Percentiles rank a stretch among this genome's conserved stretches.
These are phyloP conservation scores for Amesomyces nigricolor DNA, from an alignment of 2,329 filamentous ascomycete species.

Conservation along the genomic window DNA sequence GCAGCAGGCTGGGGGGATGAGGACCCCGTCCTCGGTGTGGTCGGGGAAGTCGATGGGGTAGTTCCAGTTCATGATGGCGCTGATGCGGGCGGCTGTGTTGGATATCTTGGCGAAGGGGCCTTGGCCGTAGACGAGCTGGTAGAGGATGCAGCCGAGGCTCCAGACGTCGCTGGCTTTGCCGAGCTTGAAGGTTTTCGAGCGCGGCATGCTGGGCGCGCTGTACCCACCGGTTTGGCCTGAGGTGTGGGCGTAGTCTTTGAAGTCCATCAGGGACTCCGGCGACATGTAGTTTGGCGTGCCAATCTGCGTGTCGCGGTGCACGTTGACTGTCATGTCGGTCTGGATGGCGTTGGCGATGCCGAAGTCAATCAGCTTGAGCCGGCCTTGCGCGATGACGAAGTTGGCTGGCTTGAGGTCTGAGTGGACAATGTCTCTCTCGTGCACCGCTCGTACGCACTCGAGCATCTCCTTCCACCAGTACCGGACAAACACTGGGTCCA, in stretches of 20 bases:
- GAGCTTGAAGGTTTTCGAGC: slow-evolving; percentile 41
- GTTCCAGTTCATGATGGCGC: slow-evolving; percentile 76
- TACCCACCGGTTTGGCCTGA: slow-evolving; percentile 36
- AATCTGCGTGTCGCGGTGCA: slow-evolving; percentile 90
- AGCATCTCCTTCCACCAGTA: slow-evolving; percentile 99
- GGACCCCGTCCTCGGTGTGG: slow-evolving; percentile 54
- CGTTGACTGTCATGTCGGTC: slow-evolving; percentile 91
- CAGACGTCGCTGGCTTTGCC: slow-evolving; percentile 95
- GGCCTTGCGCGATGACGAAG: slow-evolving; percentile 85
- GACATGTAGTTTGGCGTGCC: slow-evolving; percentile 99
- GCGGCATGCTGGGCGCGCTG: slow-evolving; percentile 34
- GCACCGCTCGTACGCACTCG: slow-evolving; percentile 85
- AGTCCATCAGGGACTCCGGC: slow-evolving; percentile 86
- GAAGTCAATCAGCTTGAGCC: slow-evolving; percentile 95
- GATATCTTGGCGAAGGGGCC: slow-evolving; percentile 89
- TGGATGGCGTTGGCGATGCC: slow-evolving; percentile 97
- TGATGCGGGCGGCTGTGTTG: slow-evolving; percentile 79
- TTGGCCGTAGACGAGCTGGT: slow-evolving; percentile 97
- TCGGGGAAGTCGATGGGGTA: slow-evolving; percentile 68
- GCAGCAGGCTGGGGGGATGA: slow-evolving; percentile 55
- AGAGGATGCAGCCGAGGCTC: slow-evolving; percentile 93
- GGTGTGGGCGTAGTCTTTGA: slow-evolving; percentile 49
- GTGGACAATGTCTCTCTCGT: slow-evolving; percentile 87
- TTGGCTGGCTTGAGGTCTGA: slow-evolving; percentile 96
- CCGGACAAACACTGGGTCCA: slow-evolving; percentile 89